Percentiles rank a stretch among this genome's conserved stretches.
phyloP scores from a whole-genome alignment of 768 basidiomycete genomes.

The Pholiota conissans region DNA sequence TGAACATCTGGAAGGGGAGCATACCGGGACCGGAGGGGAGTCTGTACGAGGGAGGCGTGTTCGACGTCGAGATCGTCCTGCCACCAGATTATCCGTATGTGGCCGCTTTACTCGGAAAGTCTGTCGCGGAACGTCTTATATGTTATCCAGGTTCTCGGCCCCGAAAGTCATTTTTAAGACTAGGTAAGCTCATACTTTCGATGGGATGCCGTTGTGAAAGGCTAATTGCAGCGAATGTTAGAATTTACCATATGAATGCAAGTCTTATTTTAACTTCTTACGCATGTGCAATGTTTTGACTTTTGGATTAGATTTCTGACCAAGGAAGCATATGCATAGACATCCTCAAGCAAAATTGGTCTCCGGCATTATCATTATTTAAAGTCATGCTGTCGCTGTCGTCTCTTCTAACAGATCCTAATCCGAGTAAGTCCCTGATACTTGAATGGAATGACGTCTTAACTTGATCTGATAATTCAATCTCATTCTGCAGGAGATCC shows the following conservation, averaged over 20 bases:
- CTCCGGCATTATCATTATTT: slow-evolving; percentile 89
- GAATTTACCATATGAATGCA: slow-evolving; percentile 88
- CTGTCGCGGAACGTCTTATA: neutral
- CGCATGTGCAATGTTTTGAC: slow-evolving; percentile 3
- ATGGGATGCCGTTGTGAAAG: neutral
- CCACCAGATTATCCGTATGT: slow-evolving; percentile 80
- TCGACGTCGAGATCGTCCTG: slow-evolving; percentile 65
- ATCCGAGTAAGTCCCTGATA: slow-evolving; percentile 65
- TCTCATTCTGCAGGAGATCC: slow-evolving; percentile 69
- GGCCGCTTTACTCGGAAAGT: slow-evolving; percentile 2
- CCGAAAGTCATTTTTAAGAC: slow-evolving; percentile 78
- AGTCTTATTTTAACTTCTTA: slow-evolving; percentile 16
- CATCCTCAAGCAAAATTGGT: slow-evolving; percentile 93
- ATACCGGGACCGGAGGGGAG: slow-evolving; percentile 85
- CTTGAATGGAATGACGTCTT: no score
- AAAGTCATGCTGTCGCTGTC: slow-evolving; percentile 94
- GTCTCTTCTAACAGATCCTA: slow-evolving; percentile 90
- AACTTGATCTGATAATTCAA: neutral
- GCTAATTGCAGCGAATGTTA: slow-evolving; percentile 22
- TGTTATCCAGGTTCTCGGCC: slow-evolving; percentile 65
- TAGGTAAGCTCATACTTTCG: slow-evolving; percentile 40
- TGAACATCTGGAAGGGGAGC: slow-evolving; percentile 74
- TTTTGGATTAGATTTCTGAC: slow-evolving; percentile 56
- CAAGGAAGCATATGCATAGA: slow-evolving; percentile 82
- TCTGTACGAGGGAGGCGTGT: slow-evolving; percentile 78